phyloP scores from a whole-genome alignment of 768 basidiomycete species.

The Boletus rex-veris region DNA sequence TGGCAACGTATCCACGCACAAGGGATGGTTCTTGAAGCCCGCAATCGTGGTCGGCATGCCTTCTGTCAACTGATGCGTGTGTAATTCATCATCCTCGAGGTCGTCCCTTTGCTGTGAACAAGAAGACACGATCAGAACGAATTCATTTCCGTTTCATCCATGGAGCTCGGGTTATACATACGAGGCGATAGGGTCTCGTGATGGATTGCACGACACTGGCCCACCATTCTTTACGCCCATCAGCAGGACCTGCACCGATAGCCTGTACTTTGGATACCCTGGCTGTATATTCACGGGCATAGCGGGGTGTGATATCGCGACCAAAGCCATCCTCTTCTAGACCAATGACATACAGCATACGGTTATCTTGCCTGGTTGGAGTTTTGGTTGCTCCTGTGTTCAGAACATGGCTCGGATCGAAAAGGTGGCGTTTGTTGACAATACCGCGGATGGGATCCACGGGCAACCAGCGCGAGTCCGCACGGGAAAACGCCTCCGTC shows the following conservation, averaged over 20 bases:
- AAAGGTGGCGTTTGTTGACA: constrained; percentile 76
- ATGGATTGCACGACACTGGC: constrained; percentile 58
- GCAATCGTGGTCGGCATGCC: constrained; percentile 89
- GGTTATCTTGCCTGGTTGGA: constrained; percentile 53
- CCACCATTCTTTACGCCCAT: constrained; percentile 87
- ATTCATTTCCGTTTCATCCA: constrained; percentile 18
- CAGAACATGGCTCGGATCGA: constrained; percentile 58
- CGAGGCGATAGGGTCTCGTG: constrained; percentile 77
- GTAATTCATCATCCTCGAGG: constrained; percentile 86
- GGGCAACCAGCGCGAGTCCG: constrained; percentile 88
- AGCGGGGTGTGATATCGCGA: constrained; percentile 87
- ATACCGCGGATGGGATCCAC: constrained; percentile 83
- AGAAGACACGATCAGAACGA: constrained; percentile 6
- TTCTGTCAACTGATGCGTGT: constrained; percentile 72
- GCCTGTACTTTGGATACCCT: constrained; percentile 81
- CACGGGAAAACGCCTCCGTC: constrained; percentile 94
- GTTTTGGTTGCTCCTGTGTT: constrained; percentile 15
- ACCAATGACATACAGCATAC: constrained; percentile 90
- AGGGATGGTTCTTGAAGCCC: constrained; percentile 94
- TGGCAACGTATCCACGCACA: constrained; percentile 42
- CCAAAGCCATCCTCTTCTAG: constrained; percentile 94
- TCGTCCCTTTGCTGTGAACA: constrained; percentile 79
- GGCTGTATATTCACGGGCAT: constrained; percentile 75
- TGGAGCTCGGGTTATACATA: constrained; percentile 36
- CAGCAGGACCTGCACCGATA: constrained; percentile 42